These are phyloP conservation scores for Aspergillus ruber DNA, from an alignment of 2,329 filamentous ascomycete species.

Conservation along the genomic window DNA sequence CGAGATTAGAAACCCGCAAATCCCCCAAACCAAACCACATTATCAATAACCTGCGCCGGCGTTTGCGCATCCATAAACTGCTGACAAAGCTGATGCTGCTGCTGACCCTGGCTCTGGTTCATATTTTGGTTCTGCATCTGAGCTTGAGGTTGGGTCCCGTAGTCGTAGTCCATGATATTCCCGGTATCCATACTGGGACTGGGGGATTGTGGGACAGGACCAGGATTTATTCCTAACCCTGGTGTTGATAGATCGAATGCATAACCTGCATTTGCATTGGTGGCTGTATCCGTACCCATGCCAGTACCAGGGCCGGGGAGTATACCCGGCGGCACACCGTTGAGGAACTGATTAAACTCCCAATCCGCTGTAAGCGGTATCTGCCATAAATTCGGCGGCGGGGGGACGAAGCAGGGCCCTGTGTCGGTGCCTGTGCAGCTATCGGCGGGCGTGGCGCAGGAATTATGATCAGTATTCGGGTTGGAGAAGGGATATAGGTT, in stretches of 20 bases:
- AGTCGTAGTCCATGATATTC: constrained; percentile 2
- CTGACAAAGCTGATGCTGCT: background rate
- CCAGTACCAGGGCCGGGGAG: constrained; percentile 4
- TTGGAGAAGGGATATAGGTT: background rate
- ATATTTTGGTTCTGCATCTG: background rate
- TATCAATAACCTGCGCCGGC: constrained; percentile 14
- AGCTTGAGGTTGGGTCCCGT: constrained; percentile 1
- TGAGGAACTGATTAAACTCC: constrained; percentile 44
- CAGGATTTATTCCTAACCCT: background rate
- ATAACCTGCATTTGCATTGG: constrained; percentile 1
- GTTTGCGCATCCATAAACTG: constrained; percentile 1
- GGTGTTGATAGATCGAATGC: background rate
- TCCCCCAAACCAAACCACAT: constrained; percentile 10
- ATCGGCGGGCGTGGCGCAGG: no score
- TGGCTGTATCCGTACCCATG: constrained; percentile 4
- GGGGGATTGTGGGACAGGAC: background rate
- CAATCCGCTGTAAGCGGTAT: constrained; percentile 88
- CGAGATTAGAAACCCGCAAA: background rate
- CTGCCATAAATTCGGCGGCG: constrained; percentile 66
- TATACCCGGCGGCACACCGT: constrained; percentile 14
- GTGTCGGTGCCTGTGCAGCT: no score
- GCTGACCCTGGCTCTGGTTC: background rate
- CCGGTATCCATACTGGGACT: background rate
- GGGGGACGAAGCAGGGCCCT: background rate
- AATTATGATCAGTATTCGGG: background rate